Percentiles rank a stretch among this genome's conserved stretches.
Conservation (phyloP, 345 rosid genomes). For the Durio zibethinus region DNA sequence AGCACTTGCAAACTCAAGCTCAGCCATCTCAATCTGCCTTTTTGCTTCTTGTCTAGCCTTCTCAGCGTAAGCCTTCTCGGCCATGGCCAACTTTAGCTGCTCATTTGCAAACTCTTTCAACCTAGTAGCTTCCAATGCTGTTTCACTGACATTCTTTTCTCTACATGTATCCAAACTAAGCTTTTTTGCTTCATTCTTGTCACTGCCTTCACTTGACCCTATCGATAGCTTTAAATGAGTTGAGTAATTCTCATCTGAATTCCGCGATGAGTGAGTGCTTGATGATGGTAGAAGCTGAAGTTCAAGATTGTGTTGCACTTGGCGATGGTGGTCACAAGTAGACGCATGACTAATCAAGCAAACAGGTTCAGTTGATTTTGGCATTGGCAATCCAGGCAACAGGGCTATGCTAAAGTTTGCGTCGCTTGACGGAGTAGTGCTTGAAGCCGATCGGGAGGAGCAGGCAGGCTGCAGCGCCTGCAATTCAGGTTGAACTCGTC, state of each 20-base stretch:
- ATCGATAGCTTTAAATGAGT: constrained; percentile 69
- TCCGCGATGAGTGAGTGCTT: constrained; percentile 23
- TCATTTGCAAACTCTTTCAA: constrained; percentile 52
- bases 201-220: constrained; percentile 32
- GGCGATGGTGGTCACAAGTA: constrained; percentile 18
- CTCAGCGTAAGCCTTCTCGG: constrained; percentile 67
- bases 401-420: constrained; percentile 49
- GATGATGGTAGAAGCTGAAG: constrained; percentile 62
- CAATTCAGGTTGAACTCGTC: constrained; percentile 46
- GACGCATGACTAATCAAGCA: constrained; percentile 26
- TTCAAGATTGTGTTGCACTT: constrained; percentile 52
- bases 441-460: constrained; percentile 70
- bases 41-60: constrained; percentile 65
- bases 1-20: constrained; percentile 64
- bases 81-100: constrained; percentile 53
- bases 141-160: constrained; percentile 15
- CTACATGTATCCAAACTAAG: constrained; percentile 10
- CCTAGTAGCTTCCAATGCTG: constrained; percentile 27
- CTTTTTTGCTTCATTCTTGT: not conserved
- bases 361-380: constrained; percentile 23
- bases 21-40: constrained; percentile 74
- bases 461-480: constrained; percentile 44
- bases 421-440: constrained; percentile 71
- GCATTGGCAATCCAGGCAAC: constrained; percentile 24
- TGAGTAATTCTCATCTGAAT: constrained; percentile 25